Conservation (phyloP, 148 eudicot species). For the Silene uniflora region DNA sequence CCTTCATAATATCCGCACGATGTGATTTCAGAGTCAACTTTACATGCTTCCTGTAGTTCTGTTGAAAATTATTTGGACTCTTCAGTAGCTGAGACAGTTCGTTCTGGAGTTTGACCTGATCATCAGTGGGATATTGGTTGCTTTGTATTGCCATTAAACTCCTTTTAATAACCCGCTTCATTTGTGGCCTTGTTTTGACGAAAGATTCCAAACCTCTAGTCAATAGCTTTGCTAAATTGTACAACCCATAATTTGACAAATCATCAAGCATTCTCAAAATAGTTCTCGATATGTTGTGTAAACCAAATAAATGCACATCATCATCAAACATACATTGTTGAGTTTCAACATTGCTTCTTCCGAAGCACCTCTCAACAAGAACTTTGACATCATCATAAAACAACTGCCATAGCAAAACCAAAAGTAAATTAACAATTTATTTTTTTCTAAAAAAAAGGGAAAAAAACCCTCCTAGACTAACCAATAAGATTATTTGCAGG, state of each 20-base stretch:
- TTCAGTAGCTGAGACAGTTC: constrained; percentile 34
- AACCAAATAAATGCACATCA: constrained; percentile 17
- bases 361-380: constrained; percentile 47
- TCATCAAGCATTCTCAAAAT: constrained; percentile 46
- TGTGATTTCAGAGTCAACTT: constrained; percentile 35
- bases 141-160: constrained; percentile 29
- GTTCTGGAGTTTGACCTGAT: constrained; percentile 21
- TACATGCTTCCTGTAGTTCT: constrained; percentile 15
- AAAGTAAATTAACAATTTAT: neutral
- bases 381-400: constrained; percentile 48
- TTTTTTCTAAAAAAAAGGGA: too few species aligned
- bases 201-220: constrained; percentile 39
- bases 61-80: constrained; percentile 43
- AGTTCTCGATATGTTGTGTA: constrained; percentile 23
- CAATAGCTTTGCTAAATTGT: constrained; percentile 41
- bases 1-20: constrained; percentile 37
- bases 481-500: neutral
- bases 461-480: neutral
- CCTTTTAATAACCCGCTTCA: constrained; percentile 53
- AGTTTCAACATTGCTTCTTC: constrained; percentile 24
- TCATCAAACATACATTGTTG: constrained; percentile 17
- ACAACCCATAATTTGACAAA: constrained; percentile 60
- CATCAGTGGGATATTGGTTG: constrained; percentile 13
- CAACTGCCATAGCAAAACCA: constrained; percentile 35
- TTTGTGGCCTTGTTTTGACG: constrained; percentile 53